These are phyloP conservation scores for Neckera pumila DNA, from an alignment of 225 moss, liverwort and hornwort genomes.

Conservation along the genomic window DNA sequence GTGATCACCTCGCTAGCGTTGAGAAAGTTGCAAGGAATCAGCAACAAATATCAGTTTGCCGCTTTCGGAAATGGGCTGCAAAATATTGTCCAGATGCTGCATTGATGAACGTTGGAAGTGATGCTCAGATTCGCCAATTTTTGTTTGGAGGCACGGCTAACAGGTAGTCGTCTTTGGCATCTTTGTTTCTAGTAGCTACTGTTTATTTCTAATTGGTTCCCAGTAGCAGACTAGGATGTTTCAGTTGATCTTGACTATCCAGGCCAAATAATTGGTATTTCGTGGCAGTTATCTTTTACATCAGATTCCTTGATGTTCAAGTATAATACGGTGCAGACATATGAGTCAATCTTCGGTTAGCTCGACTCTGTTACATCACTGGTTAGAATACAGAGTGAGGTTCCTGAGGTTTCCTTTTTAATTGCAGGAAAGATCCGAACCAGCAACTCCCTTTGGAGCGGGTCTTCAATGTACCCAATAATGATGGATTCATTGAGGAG, in stretches of 20 bases:
- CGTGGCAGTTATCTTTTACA: neutral
- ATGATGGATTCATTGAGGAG: conserved; percentile 64
- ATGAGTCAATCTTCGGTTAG: neutral
- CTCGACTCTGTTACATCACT: neutral
- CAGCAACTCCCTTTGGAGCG: conserved; percentile 65
- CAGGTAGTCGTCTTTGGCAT: conserved; percentile 19
- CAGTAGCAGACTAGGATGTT: neutral
- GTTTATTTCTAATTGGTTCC: neutral
- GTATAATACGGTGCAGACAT: neutral
- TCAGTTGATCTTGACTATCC: neutral
- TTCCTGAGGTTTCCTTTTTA: neutral
- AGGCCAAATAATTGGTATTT: neutral
- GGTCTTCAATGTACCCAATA: conserved; percentile 70
- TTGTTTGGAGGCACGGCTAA: conserved; percentile 78
- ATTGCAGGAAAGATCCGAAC: conserved; percentile 50
- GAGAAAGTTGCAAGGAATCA: conserved; percentile 79
- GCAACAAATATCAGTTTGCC: conserved; percentile 58
- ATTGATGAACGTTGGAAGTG: conserved; percentile 94
- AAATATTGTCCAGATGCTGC: conserved; percentile 82
- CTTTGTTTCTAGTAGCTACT: neutral
- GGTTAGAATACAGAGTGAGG: neutral
- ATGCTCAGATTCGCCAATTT: conserved; percentile 94
- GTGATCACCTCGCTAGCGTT: conserved; percentile 71
- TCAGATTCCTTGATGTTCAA: neutral
- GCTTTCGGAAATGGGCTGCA: conserved; percentile 88